Evolutionary conservation across 2,329 filamentous ascomycete species (phyloP).

Genomic region (Fusarium sp.): DNA sequence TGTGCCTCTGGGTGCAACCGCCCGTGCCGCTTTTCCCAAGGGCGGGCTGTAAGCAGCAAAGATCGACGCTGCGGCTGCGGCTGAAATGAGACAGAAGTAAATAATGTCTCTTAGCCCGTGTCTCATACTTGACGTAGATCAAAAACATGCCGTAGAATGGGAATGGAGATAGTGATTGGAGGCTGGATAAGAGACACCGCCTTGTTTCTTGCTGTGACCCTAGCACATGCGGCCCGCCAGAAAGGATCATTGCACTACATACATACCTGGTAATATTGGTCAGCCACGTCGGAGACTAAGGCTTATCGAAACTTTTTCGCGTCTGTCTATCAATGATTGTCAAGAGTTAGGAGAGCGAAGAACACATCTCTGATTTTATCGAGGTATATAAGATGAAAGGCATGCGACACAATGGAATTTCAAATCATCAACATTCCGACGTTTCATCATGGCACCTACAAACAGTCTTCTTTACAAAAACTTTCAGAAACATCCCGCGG

Average conservation of each 20-base stretch:
- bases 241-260: background rate
- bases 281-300: background rate
- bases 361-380: background rate
- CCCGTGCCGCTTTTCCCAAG: background rate
- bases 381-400: slow-evolving; percentile 13
- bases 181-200: background rate
- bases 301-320: background rate
- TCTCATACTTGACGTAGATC: background rate
- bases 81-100: slow-evolving; percentile 12
- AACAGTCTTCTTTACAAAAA: slow-evolving; percentile 42
- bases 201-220: background rate
- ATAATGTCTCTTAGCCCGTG: background rate
- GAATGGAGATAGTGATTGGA: background rate
- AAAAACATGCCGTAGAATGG: background rate
- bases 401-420: background rate
- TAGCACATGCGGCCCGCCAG: background rate
- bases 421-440: background rate
- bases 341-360: background rate
- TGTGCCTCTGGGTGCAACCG: background rate
- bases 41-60: background rate
- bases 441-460: slow-evolving; percentile 24
- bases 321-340: background rate
- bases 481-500: slow-evolving; percentile 38
- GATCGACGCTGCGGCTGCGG: background rate
- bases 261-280: background rate